A percentile compares a stretch with the other conserved stretches of the same genome.
These are phyloP conservation scores for Xylariaceae sp. DNA, from an alignment of 2,329 filamentous ascomycete genomes.

Conservation along the genomic window DNA sequence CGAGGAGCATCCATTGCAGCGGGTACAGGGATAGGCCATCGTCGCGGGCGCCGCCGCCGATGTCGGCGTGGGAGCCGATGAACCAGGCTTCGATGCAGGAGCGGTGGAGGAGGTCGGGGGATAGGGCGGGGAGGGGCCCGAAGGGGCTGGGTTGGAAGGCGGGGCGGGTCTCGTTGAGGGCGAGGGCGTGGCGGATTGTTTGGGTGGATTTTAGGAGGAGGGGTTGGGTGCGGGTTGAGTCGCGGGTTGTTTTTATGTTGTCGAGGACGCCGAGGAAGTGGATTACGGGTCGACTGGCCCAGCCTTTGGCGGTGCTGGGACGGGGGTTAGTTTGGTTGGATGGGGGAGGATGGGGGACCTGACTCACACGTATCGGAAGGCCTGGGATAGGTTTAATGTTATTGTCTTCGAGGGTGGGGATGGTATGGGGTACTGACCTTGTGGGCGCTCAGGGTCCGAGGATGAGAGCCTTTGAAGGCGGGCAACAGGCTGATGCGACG, in stretches of 20 bases:
- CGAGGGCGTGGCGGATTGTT: constrained; percentile 36
- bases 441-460: constrained; percentile 11
- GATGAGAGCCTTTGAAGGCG: constrained; percentile 16
- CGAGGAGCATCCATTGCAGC: constrained; percentile 39
- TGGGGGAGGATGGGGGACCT: background rate
- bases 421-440: constrained; percentile 8
- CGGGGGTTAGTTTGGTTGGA: constrained; percentile 5
- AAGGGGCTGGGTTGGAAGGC: constrained; percentile 20
- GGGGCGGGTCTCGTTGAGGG: constrained; percentile 35
- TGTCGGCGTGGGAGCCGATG: constrained; percentile 35
- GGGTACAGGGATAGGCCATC: constrained; percentile 39
- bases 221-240: constrained; percentile 29
- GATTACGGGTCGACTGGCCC: constrained; percentile 30
- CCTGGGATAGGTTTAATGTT: constrained; percentile 10
- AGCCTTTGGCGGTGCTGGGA: constrained; percentile 15
- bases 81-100: constrained; percentile 38
- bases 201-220: constrained; percentile 30
- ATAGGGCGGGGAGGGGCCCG: constrained; percentile 27
- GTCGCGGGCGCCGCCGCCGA: constrained; percentile 34
- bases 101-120: constrained; percentile 20
- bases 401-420: background rate
- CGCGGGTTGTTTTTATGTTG: constrained; percentile 31
- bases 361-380: constrained; percentile 20
- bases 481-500: constrained; percentile 11
- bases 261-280: constrained; percentile 37